Evolutionary conservation across 2,329 filamentous ascomycete genomes (phyloP).

Genomic region (Fusarium sulawesiense): DNA sequence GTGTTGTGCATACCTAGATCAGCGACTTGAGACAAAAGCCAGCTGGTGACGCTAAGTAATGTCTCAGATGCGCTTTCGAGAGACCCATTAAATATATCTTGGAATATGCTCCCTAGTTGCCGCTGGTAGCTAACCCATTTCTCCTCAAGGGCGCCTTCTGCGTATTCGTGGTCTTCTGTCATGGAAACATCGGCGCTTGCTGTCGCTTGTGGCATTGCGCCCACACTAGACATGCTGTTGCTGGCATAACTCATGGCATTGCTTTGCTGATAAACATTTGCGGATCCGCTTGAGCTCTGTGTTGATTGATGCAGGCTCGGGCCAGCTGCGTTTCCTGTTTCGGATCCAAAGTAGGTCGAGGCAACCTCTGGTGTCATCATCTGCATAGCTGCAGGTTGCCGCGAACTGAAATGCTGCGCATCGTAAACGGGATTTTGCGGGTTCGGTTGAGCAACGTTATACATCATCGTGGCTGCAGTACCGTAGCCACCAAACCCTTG

Average conservation of each 20-base stretch:
- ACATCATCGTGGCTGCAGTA: constrained; percentile 75
- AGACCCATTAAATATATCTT: constrained; percentile 69
- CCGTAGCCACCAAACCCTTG: constrained; percentile 69
- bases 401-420: constrained; percentile 77
- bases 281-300: constrained; percentile 60
- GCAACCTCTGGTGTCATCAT: constrained; percentile 66
- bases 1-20: constrained; percentile 62
- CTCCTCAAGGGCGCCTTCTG: constrained; percentile 69
- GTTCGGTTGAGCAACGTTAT: constrained; percentile 76
- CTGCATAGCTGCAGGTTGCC: constrained; percentile 81
- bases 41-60: constrained; percentile 64
- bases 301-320: constrained; percentile 63
- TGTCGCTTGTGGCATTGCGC: constrained; percentile 56
- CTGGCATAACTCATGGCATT: constrained; percentile 65
- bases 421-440: constrained; percentile 78
- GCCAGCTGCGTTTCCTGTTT: constrained; percentile 62
- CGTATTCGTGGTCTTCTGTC: constrained; percentile 67
- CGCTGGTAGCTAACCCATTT: constrained; percentile 75
- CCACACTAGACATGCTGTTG: constrained; percentile 59
- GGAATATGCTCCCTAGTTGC: constrained; percentile 75
- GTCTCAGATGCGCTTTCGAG: constrained; percentile 64
- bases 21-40: constrained; percentile 66
- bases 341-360: constrained; percentile 76
- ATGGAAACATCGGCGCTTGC: constrained; percentile 60
- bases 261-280: constrained; percentile 75